Conservation (phyloP, 805 yeast species). For the Hanseniaspora meyeri region DNA sequence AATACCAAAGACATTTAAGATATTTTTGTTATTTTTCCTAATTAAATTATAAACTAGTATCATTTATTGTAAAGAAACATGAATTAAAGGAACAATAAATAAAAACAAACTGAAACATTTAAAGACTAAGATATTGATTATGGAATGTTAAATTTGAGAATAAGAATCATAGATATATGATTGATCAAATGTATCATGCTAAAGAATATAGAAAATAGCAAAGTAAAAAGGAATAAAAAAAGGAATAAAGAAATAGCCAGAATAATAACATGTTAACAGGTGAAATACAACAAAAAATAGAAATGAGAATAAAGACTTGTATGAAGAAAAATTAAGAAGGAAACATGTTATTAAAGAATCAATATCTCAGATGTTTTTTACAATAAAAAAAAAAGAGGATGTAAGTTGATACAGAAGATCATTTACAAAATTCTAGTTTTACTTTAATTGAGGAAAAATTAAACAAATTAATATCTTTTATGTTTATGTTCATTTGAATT, state of each 20-base stretch:
- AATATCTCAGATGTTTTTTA: neutral
- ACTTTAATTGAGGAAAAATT: neutral
- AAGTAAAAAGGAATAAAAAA: neutral
- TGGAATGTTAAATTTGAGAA: neutral
- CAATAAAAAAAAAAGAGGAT: neutral
- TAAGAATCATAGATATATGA: neutral
- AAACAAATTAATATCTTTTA: neutral
- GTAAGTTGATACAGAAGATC: neutral
- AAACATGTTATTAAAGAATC: neutral
- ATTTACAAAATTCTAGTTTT: no score
- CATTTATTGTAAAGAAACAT: neutral
- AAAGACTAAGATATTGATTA: neutral
- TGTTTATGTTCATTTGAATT: neutral
- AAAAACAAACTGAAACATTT: neutral
- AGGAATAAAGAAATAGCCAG: neutral
- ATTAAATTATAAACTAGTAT: neutral
- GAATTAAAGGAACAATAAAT: neutral
- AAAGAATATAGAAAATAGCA: neutral
- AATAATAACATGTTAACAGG: no score
- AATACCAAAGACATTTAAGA: neutral
- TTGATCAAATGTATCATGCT: neutral
- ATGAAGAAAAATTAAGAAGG: no score
- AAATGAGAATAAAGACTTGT: no score
- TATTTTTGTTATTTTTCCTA: neutral
- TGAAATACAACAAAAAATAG: no score